These are phyloP conservation scores for Powellomyces hirtus DNA, from an alignment of 192 early-diverging fungal genomes.

Conservation along the genomic window DNA sequence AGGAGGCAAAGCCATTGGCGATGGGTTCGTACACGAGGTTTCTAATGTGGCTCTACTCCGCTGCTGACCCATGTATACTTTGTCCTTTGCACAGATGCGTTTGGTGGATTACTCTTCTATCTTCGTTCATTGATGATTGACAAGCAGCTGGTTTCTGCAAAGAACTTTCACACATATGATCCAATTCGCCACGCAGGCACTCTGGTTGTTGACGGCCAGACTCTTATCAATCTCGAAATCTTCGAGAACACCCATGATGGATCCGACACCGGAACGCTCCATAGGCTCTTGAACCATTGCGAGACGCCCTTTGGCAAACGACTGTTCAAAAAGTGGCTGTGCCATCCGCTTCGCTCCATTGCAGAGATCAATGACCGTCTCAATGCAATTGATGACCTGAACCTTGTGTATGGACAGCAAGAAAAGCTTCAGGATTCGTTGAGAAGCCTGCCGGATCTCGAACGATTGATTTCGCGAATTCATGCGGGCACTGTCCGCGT, in stretches of 20 bases:
- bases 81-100: slow-evolving; percentile 36
- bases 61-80: not conserved
- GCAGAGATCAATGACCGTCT: slow-evolving; percentile 76
- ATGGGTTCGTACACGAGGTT: slow-evolving; percentile 9
- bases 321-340: slow-evolving; percentile 70
- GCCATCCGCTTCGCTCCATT: slow-evolving; percentile 73
- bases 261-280: slow-evolving; percentile 72
- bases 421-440: slow-evolving; percentile 8
- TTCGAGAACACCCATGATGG: slow-evolving; percentile 82
- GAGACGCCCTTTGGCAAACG: slow-evolving; percentile 81
- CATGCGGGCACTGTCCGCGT: slow-evolving; percentile 84
- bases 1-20: slow-evolving; percentile 6
- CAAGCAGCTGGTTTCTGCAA: slow-evolving; percentile 74
- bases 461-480: slow-evolving; percentile 86
- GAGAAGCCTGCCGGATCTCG: slow-evolving; percentile 74
- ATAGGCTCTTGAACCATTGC: slow-evolving; percentile 74
- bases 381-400: slow-evolving; percentile 87
- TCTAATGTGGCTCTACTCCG: too few species aligned
- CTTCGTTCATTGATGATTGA: slow-evolving; percentile 88
- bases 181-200: slow-evolving; percentile 73
- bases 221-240: slow-evolving; percentile 88
- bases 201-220: slow-evolving; percentile 89
- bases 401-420: slow-evolving; percentile 23
- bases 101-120: slow-evolving; percentile 84
- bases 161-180: slow-evolving; percentile 81